Evolutionary conservation across 148 eudicot genomes (phyloP).

Genomic region (Rhododendron williamsianum): DNA sequence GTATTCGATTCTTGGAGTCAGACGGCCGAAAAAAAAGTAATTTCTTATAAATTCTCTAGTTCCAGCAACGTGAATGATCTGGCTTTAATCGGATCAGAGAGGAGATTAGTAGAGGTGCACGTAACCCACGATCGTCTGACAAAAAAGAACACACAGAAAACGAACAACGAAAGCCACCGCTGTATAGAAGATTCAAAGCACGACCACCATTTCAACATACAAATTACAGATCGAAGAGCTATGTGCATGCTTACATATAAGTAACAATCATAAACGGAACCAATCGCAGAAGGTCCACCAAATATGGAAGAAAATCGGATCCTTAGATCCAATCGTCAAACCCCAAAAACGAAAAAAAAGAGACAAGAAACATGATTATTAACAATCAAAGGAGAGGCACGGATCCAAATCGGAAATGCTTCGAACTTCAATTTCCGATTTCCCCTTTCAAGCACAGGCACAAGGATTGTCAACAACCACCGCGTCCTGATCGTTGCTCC

Average conservation of each 20-base stretch:
- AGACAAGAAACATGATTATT: neutral
- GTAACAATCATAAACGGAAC: neutral
- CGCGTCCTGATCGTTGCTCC: constrained; percentile 27
- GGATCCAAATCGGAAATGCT: no score
- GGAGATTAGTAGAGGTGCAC: no score
- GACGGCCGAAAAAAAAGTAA: no score
- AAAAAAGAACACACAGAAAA: neutral
- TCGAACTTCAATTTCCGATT: no score
- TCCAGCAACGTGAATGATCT: no score
- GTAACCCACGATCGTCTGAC: no score
- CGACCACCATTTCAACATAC: neutral
- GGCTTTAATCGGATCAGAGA: no score
- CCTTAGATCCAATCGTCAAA: neutral
- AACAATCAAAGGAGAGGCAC: neutral
- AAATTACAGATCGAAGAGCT: neutral
- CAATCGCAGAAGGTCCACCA: neutral
- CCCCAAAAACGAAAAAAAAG: no score
- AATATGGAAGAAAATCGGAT: neutral
- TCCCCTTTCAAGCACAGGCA: constrained; percentile 34
- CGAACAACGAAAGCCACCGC: neutral
- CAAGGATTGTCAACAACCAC: constrained; percentile 41
- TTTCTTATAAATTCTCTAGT: no score
- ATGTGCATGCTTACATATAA: neutral
- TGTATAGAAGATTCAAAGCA: neutral
- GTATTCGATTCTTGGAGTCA: no score